These are phyloP conservation scores for Aquilaria agallochum DNA, from an alignment of 441 rosid genomes.

Conservation along the genomic window DNA sequence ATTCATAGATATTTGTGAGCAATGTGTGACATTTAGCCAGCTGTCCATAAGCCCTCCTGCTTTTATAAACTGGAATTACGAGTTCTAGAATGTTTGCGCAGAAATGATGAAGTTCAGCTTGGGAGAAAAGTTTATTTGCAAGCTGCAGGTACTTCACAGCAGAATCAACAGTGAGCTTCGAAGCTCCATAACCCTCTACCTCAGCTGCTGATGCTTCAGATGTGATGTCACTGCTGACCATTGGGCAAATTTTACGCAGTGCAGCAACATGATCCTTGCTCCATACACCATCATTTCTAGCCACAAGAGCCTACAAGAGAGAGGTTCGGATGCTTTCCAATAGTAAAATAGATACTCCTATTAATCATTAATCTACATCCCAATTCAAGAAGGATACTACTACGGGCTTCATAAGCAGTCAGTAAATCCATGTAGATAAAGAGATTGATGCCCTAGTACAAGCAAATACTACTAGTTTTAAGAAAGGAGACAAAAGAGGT, in stretches of 20 bases:
- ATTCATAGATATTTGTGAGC: constrained; percentile 82
- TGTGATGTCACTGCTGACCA: constrained; percentile 86
- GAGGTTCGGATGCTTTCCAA: constrained; percentile 4
- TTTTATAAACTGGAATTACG: constrained; percentile 94
- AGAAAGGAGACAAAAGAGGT: too few species aligned
- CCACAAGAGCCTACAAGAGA: constrained; percentile 82
- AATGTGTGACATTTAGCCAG: constrained; percentile 94
- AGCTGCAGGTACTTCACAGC: constrained; percentile 97
- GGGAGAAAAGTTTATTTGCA: constrained; percentile 95
- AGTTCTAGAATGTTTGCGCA: constrained; percentile 98
- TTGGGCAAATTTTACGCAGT: constrained; percentile 91
- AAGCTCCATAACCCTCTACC: constrained; percentile 99
- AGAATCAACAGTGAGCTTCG: constrained; percentile 98
- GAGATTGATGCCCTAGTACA: too few species aligned
- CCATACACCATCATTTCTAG: constrained; percentile 99
- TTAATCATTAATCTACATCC: too few species aligned
- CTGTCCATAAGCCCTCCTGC: constrained; percentile 96
- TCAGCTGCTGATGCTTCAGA: constrained; percentile 98
- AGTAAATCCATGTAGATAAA: too few species aligned
- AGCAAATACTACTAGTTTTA: too few species aligned
- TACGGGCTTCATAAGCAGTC: too few species aligned
- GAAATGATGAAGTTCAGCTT: constrained; percentile 97
- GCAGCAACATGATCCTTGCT: constrained; percentile 88
- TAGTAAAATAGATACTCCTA: too few species aligned
- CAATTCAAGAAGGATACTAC: too few species aligned